These are phyloP conservation scores for Phyllosticta citriasiana DNA, from an alignment of 2,329 filamentous ascomycete species.

Conservation along the genomic window DNA sequence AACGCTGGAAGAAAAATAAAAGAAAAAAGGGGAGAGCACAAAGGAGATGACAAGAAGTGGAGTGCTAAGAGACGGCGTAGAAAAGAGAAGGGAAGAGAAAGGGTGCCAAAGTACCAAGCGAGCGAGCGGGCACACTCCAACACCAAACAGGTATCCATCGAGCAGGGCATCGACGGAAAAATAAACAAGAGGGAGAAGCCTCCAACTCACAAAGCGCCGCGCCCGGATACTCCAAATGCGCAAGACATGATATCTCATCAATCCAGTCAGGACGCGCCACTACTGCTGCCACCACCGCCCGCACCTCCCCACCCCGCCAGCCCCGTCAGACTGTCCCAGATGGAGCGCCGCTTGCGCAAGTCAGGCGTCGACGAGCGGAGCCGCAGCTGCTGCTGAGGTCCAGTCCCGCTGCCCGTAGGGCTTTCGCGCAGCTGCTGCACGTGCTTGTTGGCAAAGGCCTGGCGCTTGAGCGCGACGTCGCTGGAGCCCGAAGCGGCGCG, in stretches of 20 bases:
- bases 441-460: not conserved
- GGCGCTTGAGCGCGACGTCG: not conserved
- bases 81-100: not conserved
- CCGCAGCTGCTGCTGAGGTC: not conserved
- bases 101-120: not conserved
- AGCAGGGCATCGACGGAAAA: not conserved
- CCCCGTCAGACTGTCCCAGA: slow-evolving; percentile 6
- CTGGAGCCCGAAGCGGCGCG: not conserved
- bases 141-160: not conserved
- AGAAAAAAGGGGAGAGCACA: not conserved
- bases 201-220: too few relatives aligned
- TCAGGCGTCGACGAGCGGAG: not conserved
- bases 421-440: not conserved
- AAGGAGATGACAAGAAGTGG: not conserved
- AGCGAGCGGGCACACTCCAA: not conserved
- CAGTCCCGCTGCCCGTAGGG: not conserved
- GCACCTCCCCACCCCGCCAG: slow-evolving; percentile 3
- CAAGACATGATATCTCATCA: not conserved
- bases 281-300: too few relatives aligned
- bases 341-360: slow-evolving; percentile 2
- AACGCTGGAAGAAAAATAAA: not conserved
- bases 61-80: too few relatives aligned
- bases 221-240: not conserved
- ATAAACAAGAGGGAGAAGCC: too few relatives aligned
- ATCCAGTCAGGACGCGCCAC: not conserved